phyloP scores from a whole-genome alignment of 192 early-diverging fungal species.

The Backusella mclennaniae region DNA sequence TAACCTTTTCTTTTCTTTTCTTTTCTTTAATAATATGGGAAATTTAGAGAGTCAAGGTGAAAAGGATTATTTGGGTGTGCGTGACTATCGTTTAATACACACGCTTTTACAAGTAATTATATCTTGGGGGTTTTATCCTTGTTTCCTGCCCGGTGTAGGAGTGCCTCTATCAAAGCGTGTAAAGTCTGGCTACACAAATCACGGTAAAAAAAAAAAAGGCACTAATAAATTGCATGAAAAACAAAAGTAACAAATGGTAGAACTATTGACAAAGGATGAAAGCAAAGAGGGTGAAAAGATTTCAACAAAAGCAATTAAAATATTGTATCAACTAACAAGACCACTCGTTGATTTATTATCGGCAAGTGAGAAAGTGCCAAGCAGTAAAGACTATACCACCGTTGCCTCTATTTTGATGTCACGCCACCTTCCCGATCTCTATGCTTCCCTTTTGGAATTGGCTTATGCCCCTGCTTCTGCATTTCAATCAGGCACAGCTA shows the following conservation, averaged over 20 bases:
- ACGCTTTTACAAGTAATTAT: constrained; percentile 66
- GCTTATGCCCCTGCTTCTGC: constrained; percentile 63
- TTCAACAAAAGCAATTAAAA: background rate
- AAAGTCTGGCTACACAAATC: constrained; percentile 51
- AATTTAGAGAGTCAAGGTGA: constrained; percentile 5
- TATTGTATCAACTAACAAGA: background rate
- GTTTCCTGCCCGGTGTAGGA: constrained; percentile 64
- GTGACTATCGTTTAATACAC: constrained; percentile 60
- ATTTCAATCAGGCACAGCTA: background rate
- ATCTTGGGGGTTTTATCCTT: constrained; percentile 68
- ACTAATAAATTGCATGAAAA: background rate
- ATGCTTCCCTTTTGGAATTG: constrained; percentile 64
- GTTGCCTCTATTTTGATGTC: constrained; percentile 53
- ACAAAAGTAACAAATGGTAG: background rate
- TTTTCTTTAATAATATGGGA: background rate
- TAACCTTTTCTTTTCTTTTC: background rate
- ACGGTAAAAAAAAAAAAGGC: constrained; percentile 20
- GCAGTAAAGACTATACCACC: constrained; percentile 44
- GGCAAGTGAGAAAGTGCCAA: background rate
- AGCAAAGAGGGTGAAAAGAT: background rate
- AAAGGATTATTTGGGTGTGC: constrained; percentile 47
- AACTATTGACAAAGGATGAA: constrained; percentile 14
- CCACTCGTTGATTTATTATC: constrained; percentile 18
- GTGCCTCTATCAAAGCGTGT: constrained; percentile 62
- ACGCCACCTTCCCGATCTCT: constrained; percentile 63